These are phyloP conservation scores for Persicaria tinctoria DNA, from an alignment of 148 eudicot species.

Conservation along the genomic window DNA sequence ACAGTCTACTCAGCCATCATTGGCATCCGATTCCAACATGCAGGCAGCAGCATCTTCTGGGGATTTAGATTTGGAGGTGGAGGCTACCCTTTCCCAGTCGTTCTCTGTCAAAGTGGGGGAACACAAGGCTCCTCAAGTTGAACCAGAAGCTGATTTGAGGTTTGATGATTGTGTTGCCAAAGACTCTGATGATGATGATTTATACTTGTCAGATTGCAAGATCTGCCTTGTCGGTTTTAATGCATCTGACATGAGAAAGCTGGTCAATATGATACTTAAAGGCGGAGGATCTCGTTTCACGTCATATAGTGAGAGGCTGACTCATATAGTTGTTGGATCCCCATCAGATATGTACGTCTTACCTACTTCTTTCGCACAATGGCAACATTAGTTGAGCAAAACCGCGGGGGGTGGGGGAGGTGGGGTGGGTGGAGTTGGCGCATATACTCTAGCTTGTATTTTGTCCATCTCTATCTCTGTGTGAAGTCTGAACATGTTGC, in stretches of 20 bases:
- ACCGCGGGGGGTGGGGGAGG: not conserved
- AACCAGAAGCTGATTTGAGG: slow-evolving; percentile 25
- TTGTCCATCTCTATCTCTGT: not conserved
- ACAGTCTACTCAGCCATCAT: slow-evolving; percentile 30
- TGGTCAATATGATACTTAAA: slow-evolving; percentile 73
- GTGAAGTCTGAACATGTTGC: not conserved
- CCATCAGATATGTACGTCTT: slow-evolving; percentile 79
- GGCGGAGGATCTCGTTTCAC: slow-evolving; percentile 97
- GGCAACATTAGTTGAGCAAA: not conserved
- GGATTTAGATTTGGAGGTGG: slow-evolving; percentile 40
- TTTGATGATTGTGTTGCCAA: slow-evolving; percentile 65
- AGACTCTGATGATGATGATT: slow-evolving; percentile 71
- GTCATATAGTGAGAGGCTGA: slow-evolving; percentile 71
- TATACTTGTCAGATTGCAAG: slow-evolving; percentile 89
- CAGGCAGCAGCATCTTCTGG: slow-evolving; percentile 36
- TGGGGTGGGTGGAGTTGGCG: not conserved
- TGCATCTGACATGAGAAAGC: slow-evolving; percentile 63
- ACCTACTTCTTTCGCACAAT: not conserved
- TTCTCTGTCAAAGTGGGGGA: slow-evolving; percentile 35
- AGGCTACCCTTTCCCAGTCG: slow-evolving; percentile 47
- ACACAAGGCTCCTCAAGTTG: slow-evolving; percentile 24
- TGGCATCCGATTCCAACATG: slow-evolving; percentile 42
- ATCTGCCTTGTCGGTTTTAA: slow-evolving; percentile 73
- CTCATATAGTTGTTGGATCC: slow-evolving; percentile 80
- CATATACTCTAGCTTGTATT: not conserved